These are phyloP conservation scores for Diaporthe sp. DNA, from an alignment of 2,329 filamentous ascomycete genomes.

Conservation along the genomic window DNA sequence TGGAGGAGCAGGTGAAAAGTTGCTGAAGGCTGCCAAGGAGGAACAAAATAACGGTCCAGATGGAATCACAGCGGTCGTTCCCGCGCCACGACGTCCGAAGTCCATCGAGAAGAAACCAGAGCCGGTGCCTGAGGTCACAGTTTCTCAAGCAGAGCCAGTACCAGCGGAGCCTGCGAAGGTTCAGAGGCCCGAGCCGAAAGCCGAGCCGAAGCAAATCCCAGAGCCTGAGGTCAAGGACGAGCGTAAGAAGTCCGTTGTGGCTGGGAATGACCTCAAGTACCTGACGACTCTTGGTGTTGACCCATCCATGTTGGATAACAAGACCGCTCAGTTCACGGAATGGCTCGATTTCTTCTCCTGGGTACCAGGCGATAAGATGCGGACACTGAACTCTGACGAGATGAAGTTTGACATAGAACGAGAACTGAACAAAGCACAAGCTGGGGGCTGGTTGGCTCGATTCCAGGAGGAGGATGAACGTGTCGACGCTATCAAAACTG, in stretches of 20 bases:
- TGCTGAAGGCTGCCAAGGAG: constrained; percentile 67
- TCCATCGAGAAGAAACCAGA: constrained; percentile 52
- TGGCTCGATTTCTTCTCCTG: constrained; percentile 90
- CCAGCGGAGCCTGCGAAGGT: constrained; percentile 1
- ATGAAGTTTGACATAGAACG: constrained; percentile 86
- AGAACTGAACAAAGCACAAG: constrained; percentile 90
- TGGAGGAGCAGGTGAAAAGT: constrained; percentile 81
- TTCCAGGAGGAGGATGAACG: constrained; percentile 89
- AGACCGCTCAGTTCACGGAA: constrained; percentile 82
- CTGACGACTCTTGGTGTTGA: constrained; percentile 83
- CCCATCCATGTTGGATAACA: constrained; percentile 77
- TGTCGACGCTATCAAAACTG: constrained; percentile 84
- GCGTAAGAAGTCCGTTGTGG: constrained; percentile 69
- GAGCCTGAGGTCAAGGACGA: constrained; percentile 54
- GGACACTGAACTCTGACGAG: constrained; percentile 79
- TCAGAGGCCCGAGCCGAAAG: constrained; percentile 38
- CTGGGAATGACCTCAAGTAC: constrained; percentile 82
- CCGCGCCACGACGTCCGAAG: constrained; percentile 71
- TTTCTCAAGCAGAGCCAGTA: constrained; percentile 53
- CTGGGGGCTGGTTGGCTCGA: constrained; percentile 90
- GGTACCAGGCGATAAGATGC: constrained; percentile 80
- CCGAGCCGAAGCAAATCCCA: constrained; percentile 44
- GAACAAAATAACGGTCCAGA: constrained; percentile 78
- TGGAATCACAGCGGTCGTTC: constrained; percentile 89
- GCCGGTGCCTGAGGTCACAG: constrained; percentile 64